A percentile compares a stretch with the other conserved stretches of the same genome.
Evolutionary conservation across 78 protist genomes (phyloP).

Genomic region (Cavenderia fasciculata): DNA sequence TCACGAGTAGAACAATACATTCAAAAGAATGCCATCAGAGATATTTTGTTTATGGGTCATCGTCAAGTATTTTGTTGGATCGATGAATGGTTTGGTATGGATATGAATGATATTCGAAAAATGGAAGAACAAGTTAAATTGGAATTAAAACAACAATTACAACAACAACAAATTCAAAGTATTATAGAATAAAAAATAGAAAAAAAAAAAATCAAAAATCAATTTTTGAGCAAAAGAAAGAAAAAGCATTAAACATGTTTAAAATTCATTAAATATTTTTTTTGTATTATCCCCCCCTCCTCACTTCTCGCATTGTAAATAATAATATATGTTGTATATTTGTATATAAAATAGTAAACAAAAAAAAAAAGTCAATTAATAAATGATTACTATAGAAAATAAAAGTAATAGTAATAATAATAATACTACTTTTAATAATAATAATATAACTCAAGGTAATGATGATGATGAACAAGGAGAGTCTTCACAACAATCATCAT

Average conservation of each 20-base stretch:
- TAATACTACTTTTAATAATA: no score
- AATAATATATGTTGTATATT: no score
- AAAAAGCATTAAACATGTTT: neutral
- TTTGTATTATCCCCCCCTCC: neutral
- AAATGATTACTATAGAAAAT: no score
- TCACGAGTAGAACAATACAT: conserved; percentile 82
- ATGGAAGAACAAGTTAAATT: conserved; percentile 76
- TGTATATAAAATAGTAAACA: no score
- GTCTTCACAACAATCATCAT: no score
- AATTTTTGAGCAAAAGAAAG: neutral
- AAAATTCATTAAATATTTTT: neutral
- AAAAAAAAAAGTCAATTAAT: no score
- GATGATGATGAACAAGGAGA: no score
- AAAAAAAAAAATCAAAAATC: no score
- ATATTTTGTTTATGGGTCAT: conserved; percentile 79
- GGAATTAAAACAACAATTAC: conserved; percentile 37
- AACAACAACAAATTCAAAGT: neutral
- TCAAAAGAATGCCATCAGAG: conserved; percentile 65
- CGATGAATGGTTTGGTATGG: conserved; percentile 89
- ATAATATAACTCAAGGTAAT: no score
- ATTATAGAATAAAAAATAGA: no score
- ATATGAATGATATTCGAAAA: conserved; percentile 82
- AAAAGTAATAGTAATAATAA: no score
- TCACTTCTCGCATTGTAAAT: neutral
- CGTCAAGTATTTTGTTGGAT: conserved; percentile 90